These are phyloP conservation scores for Ophiosphaerella narmari DNA, from an alignment of 2,329 filamentous ascomycete genomes.

Conservation along the genomic window DNA sequence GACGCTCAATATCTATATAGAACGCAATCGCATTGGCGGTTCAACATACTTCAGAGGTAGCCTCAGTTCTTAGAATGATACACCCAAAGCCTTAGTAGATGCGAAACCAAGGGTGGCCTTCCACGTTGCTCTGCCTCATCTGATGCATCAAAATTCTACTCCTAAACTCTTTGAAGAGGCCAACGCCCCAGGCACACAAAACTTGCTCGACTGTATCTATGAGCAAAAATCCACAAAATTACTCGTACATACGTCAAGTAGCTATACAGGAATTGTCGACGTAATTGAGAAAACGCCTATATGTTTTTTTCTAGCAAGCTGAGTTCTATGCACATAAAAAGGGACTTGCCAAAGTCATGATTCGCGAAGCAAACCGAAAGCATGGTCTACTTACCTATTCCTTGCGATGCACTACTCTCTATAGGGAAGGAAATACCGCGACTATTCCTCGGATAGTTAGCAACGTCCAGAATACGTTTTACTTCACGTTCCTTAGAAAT, in stretches of 20 bases:
- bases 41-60: too few relatives aligned
- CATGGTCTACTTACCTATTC: constrained; percentile 4
- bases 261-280: neutral
- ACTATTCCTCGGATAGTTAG: constrained; percentile 5
- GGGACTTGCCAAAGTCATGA: constrained; percentile 8
- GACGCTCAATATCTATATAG: too few relatives aligned
- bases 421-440: constrained; percentile 6
- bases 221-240: neutral
- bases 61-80: too few relatives aligned
- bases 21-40: too few relatives aligned
- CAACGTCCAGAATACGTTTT: constrained; percentile 10
- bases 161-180: too few relatives aligned
- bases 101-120: too few relatives aligned
- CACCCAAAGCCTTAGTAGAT: too few relatives aligned
- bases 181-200: too few relatives aligned
- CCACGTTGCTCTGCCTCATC: too few relatives aligned
- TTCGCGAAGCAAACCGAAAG: constrained; percentile 9
- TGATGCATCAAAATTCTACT: too few relatives aligned
- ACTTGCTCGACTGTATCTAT: too few relatives aligned
- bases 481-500: constrained; percentile 10
- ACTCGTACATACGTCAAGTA: constrained; percentile 8
- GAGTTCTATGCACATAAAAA: constrained; percentile 14
- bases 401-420: constrained; percentile 2
- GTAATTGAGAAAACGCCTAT: too few relatives aligned
- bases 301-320: neutral